Evolutionary conservation across 345 rosid genomes (phyloP), one percentile per base, ranked within the genome.

Genomic region (Pistacia vera): DNA sequence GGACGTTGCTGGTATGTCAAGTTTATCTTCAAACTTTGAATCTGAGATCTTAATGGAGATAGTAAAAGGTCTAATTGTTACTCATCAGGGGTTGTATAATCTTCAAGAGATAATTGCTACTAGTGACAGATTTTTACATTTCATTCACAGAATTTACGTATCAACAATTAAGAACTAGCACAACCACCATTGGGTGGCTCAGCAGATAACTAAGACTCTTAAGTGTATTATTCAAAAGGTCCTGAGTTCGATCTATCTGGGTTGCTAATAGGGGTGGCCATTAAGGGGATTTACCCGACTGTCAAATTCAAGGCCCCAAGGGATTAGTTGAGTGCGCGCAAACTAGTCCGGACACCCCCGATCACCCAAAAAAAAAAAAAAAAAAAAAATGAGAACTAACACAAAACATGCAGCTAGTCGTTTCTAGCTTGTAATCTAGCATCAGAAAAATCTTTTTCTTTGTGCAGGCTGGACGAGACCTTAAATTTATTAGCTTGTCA

Each of bases 401-500:
- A 8, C 16, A 51, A 5, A 52, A n/a, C 30, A 17, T 38, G 68
- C 63, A 35, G 33, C 36, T 25, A 68, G 46, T 44, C 8, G 30
- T 25, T 48, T 57, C 38, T 41, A 70, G 51, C 75, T 71, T 38
- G 57, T 41, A 49, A 57, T 75, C 38, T 77, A 22, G 16, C 12
- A 70, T 76, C 17, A 36, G 11, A n/a, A 38, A 59, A 33, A 14
- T 78, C 74, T 54, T 38, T 35, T 73, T 64, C 51, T 66, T 73
- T 22, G 14, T 82, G 81, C 87, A 95, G 96, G 99, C 99, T 1
- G 88, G 93, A 77, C 84, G 91, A 75, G 99, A 95, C 79, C 96
- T 92, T 68, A 88, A 81, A 83, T 95, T 82, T 66, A 78, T 92
- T 25, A 88, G 98, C 82, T 58, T 91, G 65, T 84, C 96, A 8